Conservation (phyloP, 768 basidiomycete species). For the Mycena pura region DNA sequence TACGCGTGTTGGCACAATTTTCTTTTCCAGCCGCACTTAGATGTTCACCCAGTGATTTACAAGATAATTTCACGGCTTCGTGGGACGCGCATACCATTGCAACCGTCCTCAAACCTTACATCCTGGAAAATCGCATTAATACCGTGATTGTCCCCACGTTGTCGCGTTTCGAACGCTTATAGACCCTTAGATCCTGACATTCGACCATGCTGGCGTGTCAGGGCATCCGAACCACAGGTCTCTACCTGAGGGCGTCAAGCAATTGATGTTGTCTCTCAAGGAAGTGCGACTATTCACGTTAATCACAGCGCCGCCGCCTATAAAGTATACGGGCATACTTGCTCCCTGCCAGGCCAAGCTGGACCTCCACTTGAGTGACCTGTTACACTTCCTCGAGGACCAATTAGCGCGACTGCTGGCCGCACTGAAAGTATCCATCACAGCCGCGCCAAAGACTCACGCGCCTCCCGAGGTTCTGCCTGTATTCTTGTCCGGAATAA, state of each 20-base stretch:
- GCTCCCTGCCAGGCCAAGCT: constrained; percentile 58
- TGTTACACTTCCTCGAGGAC: constrained; percentile 34
- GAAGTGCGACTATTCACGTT: constrained; percentile 61
- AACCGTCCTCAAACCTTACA: constrained; percentile 61
- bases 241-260: constrained; percentile 60
- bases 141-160: constrained; percentile 51
- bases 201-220: constrained; percentile 81
- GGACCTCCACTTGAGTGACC: constrained; percentile 38
- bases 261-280: constrained; percentile 45
- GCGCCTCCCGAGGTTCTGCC: constrained; percentile 31
- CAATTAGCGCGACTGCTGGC: constrained; percentile 23
- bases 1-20: constrained; percentile 46
- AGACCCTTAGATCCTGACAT: constrained; percentile 75
- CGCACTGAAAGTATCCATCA: constrained; percentile 8
- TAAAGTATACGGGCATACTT: constrained; percentile 71
- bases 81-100: constrained; percentile 74
- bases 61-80: constrained; percentile 71
- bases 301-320: constrained; percentile 57
- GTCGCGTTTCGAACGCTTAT: constrained; percentile 5
- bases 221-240: constrained; percentile 87
- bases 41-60: constrained; percentile 54
- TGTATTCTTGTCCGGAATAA: constrained; percentile 63
- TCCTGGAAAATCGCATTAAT: constrained; percentile 63
- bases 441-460: neutral
- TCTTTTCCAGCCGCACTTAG: neutral